These are phyloP conservation scores for Beauveria varroae DNA, from an alignment of 2,329 filamentous ascomycete genomes.

Conservation along the genomic window DNA sequence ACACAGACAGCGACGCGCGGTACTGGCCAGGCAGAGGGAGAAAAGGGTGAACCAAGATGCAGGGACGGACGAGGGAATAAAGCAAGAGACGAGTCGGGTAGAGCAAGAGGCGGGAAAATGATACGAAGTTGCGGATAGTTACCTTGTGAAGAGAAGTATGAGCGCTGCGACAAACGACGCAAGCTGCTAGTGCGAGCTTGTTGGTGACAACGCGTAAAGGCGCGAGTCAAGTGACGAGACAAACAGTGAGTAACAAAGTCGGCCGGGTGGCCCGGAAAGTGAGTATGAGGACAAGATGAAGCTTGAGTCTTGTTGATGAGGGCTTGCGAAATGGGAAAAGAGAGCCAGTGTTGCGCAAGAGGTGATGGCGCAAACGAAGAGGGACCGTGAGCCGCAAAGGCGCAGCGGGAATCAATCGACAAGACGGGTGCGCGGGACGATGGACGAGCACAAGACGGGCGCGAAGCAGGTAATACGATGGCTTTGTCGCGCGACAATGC, in stretches of 20 bases:
- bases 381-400: not conserved
- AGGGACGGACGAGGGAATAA: not conserved
- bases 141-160: not conserved
- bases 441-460: not conserved
- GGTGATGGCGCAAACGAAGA: not conserved
- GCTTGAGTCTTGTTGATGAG: not conserved
- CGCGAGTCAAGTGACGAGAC: not conserved
- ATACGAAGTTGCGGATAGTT: constrained; percentile 3
- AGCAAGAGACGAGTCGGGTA: not conserved
- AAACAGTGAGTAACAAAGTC: not conserved
- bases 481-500: not conserved
- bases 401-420: not conserved
- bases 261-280: not conserved
- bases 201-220: constrained; percentile 7
- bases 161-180: constrained; percentile 1
- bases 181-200: constrained; percentile 1
- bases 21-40: not conserved
- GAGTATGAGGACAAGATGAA: not conserved
- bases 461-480: not conserved
- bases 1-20: constrained; percentile 2
- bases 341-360: not conserved
- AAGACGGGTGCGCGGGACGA: not conserved
- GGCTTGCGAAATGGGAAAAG: not conserved
- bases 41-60: not conserved
- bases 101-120: not conserved